These are phyloP conservation scores for Rhypophila decipiens DNA, from an alignment of 495 filamentous ascomycete species.

Conservation along the genomic window DNA sequence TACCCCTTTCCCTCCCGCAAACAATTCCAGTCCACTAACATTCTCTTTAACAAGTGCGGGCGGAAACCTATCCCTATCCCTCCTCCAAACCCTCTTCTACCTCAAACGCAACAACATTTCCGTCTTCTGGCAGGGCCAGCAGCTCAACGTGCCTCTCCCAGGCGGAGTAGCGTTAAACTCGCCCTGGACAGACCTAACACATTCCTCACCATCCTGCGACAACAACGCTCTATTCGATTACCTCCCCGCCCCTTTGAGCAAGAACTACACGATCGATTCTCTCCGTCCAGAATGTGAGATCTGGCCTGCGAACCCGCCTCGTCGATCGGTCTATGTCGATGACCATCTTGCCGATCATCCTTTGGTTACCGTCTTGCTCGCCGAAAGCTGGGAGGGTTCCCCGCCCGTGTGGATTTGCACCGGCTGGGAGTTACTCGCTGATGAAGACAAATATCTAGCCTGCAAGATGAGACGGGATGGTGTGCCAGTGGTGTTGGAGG, in stretches of 20 bases:
- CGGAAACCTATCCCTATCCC: slow-evolving; percentile 64
- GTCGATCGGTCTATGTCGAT: slow-evolving; percentile 62
- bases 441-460: slow-evolving; percentile 63
- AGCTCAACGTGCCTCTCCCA: slow-evolving; percentile 56
- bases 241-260: slow-evolving; percentile 47
- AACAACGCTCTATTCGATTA: slow-evolving; percentile 67
- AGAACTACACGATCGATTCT: slow-evolving; percentile 21
- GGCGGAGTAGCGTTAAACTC: slow-evolving; percentile 59
- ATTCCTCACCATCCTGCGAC: slow-evolving; percentile 63
- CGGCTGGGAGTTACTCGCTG: slow-evolving; percentile 75
- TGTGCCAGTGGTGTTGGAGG: slow-evolving; percentile 60
- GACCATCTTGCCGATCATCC: slow-evolving; percentile 63
- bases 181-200: slow-evolving; percentile 73
- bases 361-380: slow-evolving; percentile 63
- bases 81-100: slow-evolving; percentile 69
- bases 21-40: background rate
- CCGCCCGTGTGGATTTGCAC: slow-evolving; percentile 67
- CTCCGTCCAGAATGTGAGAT: slow-evolving; percentile 49
- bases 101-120: slow-evolving; percentile 49
- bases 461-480: slow-evolving; percentile 52
- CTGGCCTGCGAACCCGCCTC: slow-evolving; percentile 70
- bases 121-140: slow-evolving; percentile 57
- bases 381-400: slow-evolving; percentile 58
- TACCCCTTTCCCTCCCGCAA: background rate
- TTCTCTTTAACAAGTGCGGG: slow-evolving; percentile 77